Conservation (phyloP, 2,329 filamentous ascomycete genomes). For the Paecilomyces dactylethromorphus region DNA sequence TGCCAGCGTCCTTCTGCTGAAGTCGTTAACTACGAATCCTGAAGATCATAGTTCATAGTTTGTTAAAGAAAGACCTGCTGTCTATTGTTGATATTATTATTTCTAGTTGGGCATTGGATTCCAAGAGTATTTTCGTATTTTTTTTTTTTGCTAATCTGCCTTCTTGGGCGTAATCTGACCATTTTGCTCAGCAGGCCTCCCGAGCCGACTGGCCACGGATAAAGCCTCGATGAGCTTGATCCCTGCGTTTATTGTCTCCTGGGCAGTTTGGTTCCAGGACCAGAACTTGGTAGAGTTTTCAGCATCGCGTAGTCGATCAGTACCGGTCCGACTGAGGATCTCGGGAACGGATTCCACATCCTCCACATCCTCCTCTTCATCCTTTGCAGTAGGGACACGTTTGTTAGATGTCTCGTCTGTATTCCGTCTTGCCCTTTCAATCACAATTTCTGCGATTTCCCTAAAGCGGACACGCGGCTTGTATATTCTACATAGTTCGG, state of each 20-base stretch:
- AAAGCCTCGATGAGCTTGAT: conserved; percentile 44
- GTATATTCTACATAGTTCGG: background rate
- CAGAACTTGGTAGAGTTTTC: conserved; percentile 48
- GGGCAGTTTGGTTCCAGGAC: conserved; percentile 43
- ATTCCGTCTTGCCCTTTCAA: conserved; percentile 2
- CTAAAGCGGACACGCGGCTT: conserved; percentile 26
- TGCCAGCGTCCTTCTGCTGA: no score
- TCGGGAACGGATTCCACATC: background rate
- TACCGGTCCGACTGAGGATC: background rate
- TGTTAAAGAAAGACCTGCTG: background rate
- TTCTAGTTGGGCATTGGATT: background rate
- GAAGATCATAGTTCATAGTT: no score
- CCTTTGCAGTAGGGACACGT: background rate
- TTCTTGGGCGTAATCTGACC: background rate
- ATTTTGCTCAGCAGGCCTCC: background rate
- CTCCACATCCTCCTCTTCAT: background rate
- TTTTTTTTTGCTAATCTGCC: background rate
- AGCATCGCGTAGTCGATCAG: conserved; percentile 16
- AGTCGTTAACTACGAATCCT: no score
- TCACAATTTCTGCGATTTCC: conserved; percentile 15
- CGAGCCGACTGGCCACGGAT: conserved; percentile 16
- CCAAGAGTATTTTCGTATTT: background rate
- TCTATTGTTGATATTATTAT: background rate
- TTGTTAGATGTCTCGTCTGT: background rate
- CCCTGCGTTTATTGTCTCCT: conserved; percentile 46